A percentile compares a stretch with the other conserved stretches of the same genome.
phyloP scores from a whole-genome alignment of 2,329 filamentous ascomycete species.

The Metarhizium robertsii region DNA sequence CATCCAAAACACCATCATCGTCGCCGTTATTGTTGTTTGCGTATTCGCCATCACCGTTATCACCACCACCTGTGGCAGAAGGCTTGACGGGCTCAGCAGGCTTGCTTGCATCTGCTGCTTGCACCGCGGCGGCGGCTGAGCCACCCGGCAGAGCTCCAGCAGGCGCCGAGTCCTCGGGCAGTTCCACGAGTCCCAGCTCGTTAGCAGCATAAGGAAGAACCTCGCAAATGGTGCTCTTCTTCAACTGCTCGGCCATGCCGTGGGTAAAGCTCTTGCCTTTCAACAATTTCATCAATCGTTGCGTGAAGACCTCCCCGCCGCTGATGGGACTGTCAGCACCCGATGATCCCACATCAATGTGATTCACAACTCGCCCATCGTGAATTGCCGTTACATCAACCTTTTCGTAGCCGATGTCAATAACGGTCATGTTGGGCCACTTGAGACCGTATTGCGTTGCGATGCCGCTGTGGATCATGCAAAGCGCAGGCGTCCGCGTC shows the following conservation, averaged over 20 bases:
- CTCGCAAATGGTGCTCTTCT: conserved; percentile 57
- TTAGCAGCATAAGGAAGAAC: conserved; percentile 48
- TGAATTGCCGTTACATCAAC: conserved; percentile 86
- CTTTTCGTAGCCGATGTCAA: conserved; percentile 89
- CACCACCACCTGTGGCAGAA: conserved; percentile 22
- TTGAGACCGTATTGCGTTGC: conserved; percentile 79
- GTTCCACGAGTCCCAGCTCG: conserved; percentile 36
- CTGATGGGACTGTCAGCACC: conserved; percentile 45
- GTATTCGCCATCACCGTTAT: conserved; percentile 26
- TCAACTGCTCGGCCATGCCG: conserved; percentile 63
- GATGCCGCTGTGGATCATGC: conserved; percentile 78
- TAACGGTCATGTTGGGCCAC: conserved; percentile 67
- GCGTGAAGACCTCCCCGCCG: conserved; percentile 82
- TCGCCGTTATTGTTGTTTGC: conserved; percentile 23
- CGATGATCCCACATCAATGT: conserved; percentile 49
- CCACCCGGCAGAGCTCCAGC: conserved; percentile 8
- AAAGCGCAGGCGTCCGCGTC: conserved; percentile 88
- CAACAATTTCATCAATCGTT: conserved; percentile 59
- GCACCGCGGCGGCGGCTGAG: conserved; percentile 18
- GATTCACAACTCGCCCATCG: conserved; percentile 68
- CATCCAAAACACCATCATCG: conserved; percentile 69
- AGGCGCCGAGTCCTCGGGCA: conserved; percentile 29
- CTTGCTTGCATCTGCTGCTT: conserved; percentile 26
- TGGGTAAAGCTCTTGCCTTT: conserved; percentile 46
- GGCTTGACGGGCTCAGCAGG: conserved; percentile 13